Percentiles rank a stretch among this genome's conserved stretches.
These are phyloP conservation scores for Anaeromyces robustus DNA, from an alignment of 192 early-diverging fungal species.

Conservation along the genomic window DNA sequence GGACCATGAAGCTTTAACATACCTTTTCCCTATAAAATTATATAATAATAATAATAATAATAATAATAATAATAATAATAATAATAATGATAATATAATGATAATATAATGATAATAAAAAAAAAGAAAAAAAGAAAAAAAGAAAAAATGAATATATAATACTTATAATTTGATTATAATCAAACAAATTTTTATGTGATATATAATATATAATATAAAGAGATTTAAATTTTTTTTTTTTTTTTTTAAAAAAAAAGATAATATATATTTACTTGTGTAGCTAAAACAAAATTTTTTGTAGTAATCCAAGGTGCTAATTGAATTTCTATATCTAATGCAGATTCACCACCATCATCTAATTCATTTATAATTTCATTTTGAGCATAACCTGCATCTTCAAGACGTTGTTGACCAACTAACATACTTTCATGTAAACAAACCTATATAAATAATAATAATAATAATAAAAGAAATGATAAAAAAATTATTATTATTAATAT, in stretches of 20 bases:
- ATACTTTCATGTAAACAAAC: slow-evolving; percentile 90
- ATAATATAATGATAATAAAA: too few relatives aligned
- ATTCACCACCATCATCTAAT: slow-evolving; percentile 45
- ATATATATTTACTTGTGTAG: slow-evolving; percentile 33
- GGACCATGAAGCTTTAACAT: slow-evolving; percentile 89
- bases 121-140: too few relatives aligned
- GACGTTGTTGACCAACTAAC: slow-evolving; percentile 76
- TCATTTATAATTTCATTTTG: slow-evolving; percentile 29
- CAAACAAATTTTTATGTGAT: too few relatives aligned
- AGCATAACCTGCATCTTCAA: slow-evolving; percentile 76
- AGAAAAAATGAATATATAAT: too few relatives aligned
- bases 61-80: neutral
- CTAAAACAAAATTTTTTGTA: slow-evolving; percentile 89
- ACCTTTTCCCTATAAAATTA: slow-evolving; percentile 83
- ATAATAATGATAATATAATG: neutral
- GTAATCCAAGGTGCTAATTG: slow-evolving; percentile 88
- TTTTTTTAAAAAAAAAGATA: too few relatives aligned
- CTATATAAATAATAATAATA: neutral
- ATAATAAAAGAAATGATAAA: slow-evolving; percentile 23
- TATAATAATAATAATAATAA: too few relatives aligned
- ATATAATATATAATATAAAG: too few relatives aligned
- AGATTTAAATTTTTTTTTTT: too few relatives aligned
- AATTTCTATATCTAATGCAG: slow-evolving; percentile 71
- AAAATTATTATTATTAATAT: slow-evolving; percentile 84
- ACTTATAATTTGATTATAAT: too few relatives aligned